Evolutionary conservation across 352 stramenopile genomes (phyloP).

Genomic region (Phytopythium vexans): DNA sequence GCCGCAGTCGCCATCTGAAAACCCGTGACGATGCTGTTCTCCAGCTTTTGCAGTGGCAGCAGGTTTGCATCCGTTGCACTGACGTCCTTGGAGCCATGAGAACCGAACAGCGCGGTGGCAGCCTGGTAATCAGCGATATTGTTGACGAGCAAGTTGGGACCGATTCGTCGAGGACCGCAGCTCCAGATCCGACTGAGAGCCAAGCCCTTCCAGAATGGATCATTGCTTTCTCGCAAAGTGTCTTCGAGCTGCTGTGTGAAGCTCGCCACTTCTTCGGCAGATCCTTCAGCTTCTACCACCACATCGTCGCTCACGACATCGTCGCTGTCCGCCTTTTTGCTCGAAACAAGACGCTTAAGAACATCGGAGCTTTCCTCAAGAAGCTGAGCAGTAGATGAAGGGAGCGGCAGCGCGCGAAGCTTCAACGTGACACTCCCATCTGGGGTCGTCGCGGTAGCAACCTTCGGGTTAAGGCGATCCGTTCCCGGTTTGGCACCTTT

Average conservation of each 20-base stretch:
- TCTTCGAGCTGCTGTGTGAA: conserved; percentile 45
- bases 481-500: conserved; percentile 6
- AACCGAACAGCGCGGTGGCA: conserved; percentile 13
- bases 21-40: conserved; percentile 80
- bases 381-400: conserved; percentile 49
- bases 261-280: conserved; percentile 11
- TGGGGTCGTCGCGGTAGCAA: conserved; percentile 55
- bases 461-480: conserved; percentile 22
- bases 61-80: conserved; percentile 11
- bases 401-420: conserved; percentile 76
- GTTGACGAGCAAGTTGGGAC: conserved; percentile 78
- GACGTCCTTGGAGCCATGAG: conserved; percentile 1
- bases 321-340: conserved; percentile 26
- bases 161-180: conserved; percentile 65
- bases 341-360: conserved; percentile 32
- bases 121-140: conserved; percentile 49
- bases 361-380: conserved; percentile 72
- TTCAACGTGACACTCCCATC: conserved; percentile 73
- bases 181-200: conserved; percentile 63
- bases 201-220: conserved; percentile 54
- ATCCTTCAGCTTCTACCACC: conserved; percentile 7
- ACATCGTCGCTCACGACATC: conserved; percentile 4
- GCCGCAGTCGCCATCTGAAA: conserved; percentile 78
- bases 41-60: conserved; percentile 47
- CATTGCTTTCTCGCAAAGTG: conserved; percentile 39